Percentiles rank a stretch among this genome's conserved stretches.
These are phyloP conservation scores for Scedosporium dehoogii DNA, from an alignment of 2,329 filamentous ascomycete species.

Conservation along the genomic window DNA sequence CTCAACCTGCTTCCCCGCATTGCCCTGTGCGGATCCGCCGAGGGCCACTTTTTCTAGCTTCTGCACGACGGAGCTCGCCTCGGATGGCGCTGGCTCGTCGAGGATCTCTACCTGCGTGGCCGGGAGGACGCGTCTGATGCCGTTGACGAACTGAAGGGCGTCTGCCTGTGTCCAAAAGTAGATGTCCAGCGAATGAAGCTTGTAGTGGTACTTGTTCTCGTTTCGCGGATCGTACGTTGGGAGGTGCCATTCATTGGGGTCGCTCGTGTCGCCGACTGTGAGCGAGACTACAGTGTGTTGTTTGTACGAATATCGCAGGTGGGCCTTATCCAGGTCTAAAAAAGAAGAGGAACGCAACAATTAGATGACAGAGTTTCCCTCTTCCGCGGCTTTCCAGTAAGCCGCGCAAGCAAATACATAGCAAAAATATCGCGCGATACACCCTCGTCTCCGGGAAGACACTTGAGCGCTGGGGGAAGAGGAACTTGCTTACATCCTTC, in stretches of 20 bases:
- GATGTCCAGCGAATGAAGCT: constrained; percentile 63
- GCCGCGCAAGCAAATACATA: not conserved
- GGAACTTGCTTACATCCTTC: constrained; percentile 52
- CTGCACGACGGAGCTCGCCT: constrained; percentile 62
- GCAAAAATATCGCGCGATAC: not conserved
- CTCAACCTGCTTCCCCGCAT: constrained; percentile 12
- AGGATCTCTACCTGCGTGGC: constrained; percentile 49
- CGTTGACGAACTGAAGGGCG: constrained; percentile 60
- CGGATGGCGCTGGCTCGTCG: constrained; percentile 50
- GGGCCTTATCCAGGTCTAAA: constrained; percentile 44
- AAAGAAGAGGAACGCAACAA: not conserved
- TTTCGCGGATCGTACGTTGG: constrained; percentile 63
- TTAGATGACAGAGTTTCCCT: constrained; percentile 30
- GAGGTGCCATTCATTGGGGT: constrained; percentile 61
- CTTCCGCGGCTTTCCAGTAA: not conserved
- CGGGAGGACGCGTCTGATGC: constrained; percentile 55
- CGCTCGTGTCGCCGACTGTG: constrained; percentile 43
- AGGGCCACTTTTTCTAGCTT: constrained; percentile 64
- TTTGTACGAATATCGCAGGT: constrained; percentile 61
- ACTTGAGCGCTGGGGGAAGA: not conserved
- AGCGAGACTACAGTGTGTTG: constrained; percentile 63
- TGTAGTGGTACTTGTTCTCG: constrained; percentile 71
- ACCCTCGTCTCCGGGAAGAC: not conserved
- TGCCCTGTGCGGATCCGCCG: constrained; percentile 41
- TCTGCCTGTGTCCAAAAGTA: constrained; percentile 74